phyloP scores from a whole-genome alignment of 495 filamentous ascomycete species.

The Talaromyces nanjingensis region DNA sequence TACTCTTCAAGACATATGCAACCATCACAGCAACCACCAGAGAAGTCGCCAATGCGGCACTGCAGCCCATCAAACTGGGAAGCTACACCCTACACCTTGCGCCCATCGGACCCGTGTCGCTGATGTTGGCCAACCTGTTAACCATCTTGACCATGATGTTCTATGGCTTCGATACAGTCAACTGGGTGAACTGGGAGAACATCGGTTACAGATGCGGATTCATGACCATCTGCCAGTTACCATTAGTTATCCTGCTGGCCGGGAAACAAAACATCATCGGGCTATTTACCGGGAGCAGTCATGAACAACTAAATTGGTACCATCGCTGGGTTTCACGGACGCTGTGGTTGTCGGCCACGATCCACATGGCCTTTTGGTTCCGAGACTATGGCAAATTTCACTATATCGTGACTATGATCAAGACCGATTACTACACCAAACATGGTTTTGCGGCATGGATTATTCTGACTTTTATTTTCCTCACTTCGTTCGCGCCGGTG shows the following conservation, averaged over 20 bases:
- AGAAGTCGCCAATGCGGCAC: conserved; percentile 59
- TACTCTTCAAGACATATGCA: conserved; percentile 49
- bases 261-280: conserved; percentile 74
- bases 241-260: conserved; percentile 70
- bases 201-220: conserved; percentile 72
- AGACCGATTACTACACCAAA: conserved; percentile 56
- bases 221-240: conserved; percentile 74
- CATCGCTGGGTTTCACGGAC: conserved; percentile 75
- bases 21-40: conserved; percentile 61
- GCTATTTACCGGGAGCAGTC: conserved; percentile 56
- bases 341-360: conserved; percentile 64
- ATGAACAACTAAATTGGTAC: conserved; percentile 77
- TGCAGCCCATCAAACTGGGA: conserved; percentile 43
- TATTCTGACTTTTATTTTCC: conserved; percentile 62
- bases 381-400: conserved; percentile 58
- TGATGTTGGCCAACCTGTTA: conserved; percentile 34
- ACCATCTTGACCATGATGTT: conserved; percentile 35
- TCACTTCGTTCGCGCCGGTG: conserved; percentile 62
- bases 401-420: conserved; percentile 54
- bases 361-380: conserved; percentile 71
- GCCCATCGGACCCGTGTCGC: conserved; percentile 28
- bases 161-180: conserved; percentile 30
- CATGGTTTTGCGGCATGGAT: conserved; percentile 70
- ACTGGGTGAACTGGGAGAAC: conserved; percentile 53
- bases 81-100: conserved; percentile 40